phyloP scores from a whole-genome alignment of 1,284 basidiomycete genomes.

The Thelephora terrestris region DNA sequence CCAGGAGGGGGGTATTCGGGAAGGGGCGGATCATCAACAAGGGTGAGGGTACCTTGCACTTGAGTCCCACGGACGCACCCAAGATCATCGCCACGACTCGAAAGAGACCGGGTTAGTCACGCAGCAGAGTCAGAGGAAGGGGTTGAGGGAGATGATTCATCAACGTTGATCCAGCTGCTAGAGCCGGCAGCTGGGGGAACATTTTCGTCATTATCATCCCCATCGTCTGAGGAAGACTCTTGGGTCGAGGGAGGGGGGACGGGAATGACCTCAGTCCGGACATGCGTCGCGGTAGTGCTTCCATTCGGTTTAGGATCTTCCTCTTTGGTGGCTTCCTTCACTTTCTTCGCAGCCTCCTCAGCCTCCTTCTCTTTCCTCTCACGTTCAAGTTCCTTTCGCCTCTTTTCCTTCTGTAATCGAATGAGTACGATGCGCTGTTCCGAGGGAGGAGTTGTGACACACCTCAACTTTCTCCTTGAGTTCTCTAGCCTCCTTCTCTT shows the following conservation, averaged over 20 bases:
- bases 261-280: not conserved
- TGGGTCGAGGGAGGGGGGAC: not conserved
- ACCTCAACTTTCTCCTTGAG: slow-evolving; percentile 53
- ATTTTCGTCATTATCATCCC: not conserved
- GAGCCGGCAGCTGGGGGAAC: not conserved
- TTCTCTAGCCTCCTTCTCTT: slow-evolving; percentile 61
- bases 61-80: not conserved
- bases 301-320: slow-evolving; percentile 4
- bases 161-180: not conserved
- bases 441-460: slow-evolving; percentile 21
- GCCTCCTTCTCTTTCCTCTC: slow-evolving; percentile 28
- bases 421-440: slow-evolving; percentile 6
- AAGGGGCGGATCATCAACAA: not conserved
- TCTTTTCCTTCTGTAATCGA: slow-evolving; percentile 43
- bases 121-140: not conserved
- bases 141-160: not conserved
- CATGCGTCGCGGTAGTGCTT: slow-evolving; percentile 1
- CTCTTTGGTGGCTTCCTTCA: slow-evolving; percentile 34
- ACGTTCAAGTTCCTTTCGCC: slow-evolving; percentile 37
- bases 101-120: not conserved
- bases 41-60: not conserved
- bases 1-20: not conserved
- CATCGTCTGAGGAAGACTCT: not conserved
- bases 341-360: slow-evolving; percentile 26
- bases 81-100: not conserved